Evolutionary conservation across 2,329 filamentous ascomycete species (phyloP).

Genomic region (Pestalotiopsis sp.): DNA sequence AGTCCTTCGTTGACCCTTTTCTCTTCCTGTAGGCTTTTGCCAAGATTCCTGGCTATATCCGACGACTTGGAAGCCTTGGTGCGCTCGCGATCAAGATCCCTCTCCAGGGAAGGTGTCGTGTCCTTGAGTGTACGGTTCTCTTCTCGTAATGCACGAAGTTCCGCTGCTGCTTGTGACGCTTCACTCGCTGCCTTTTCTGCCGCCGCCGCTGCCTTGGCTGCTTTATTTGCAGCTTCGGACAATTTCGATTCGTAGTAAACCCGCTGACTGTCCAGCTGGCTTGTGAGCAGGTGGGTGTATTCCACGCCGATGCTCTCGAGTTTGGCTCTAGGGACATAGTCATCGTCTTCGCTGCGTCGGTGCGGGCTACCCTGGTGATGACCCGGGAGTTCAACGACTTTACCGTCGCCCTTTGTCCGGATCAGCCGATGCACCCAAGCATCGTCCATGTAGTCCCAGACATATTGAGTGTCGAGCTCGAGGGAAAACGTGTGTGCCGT

Average conservation of each 20-base stretch:
- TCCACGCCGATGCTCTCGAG: slow-evolving; percentile 82
- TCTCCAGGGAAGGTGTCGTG: slow-evolving; percentile 70
- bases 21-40: slow-evolving; percentile 81
- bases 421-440: slow-evolving; percentile 96
- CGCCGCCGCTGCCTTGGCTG: slow-evolving; percentile 68
- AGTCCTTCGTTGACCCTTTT: slow-evolving; percentile 81
- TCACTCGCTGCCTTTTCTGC: slow-evolving; percentile 63
- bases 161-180: slow-evolving; percentile 49
- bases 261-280: slow-evolving; percentile 89
- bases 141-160: slow-evolving; percentile 53
- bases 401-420: slow-evolving; percentile 89
- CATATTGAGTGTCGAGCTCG: slow-evolving; percentile 89
- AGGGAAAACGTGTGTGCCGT: slow-evolving; percentile 90
- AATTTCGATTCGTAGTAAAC: slow-evolving; percentile 94
- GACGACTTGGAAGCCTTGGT: slow-evolving; percentile 72
- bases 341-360: slow-evolving; percentile 49
- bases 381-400: slow-evolving; percentile 85
- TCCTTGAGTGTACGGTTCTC: slow-evolving; percentile 57
- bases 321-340: slow-evolving; percentile 71
- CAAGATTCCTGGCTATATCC: slow-evolving; percentile 73
- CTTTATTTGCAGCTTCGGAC: slow-evolving; percentile 87
- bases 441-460: slow-evolving; percentile 97
- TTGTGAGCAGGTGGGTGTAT: slow-evolving; percentile 91
- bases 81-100: slow-evolving; percentile 69
- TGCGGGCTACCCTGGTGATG: slow-evolving; percentile 35